Percentiles rank a stretch among this genome's conserved stretches.
These are phyloP conservation scores for Candida mesenterica DNA, from an alignment of 1,139 yeast species.

Conservation along the genomic window DNA sequence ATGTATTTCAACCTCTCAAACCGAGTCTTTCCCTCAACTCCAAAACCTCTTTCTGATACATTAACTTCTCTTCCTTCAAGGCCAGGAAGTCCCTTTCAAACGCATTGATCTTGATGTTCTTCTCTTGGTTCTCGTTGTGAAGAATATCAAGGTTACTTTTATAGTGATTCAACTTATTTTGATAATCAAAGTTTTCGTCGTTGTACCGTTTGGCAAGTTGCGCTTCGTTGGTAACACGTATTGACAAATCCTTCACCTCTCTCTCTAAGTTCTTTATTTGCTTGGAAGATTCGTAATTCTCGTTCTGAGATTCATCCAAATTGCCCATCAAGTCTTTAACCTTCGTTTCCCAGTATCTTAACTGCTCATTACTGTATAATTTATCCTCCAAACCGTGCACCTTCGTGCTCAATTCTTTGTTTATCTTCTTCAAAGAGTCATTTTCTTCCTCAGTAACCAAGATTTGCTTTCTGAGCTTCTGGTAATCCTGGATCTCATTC, in stretches of 20 bases:
- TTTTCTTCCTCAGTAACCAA: slow-evolving; percentile 43
- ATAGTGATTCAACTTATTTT: slow-evolving; percentile 40
- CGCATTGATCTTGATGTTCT: slow-evolving; percentile 34
- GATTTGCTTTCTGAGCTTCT: slow-evolving; percentile 36
- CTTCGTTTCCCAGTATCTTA: slow-evolving; percentile 46
- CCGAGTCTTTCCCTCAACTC: slow-evolving; percentile 53
- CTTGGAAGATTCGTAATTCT: slow-evolving; percentile 33
- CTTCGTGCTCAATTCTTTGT: slow-evolving; percentile 34
- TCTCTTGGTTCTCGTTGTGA: slow-evolving; percentile 42
- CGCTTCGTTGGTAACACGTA: slow-evolving; percentile 36
- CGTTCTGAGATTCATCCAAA: slow-evolving; percentile 31
- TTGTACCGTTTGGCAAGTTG: slow-evolving; percentile 42
- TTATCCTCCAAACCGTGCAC: slow-evolving; percentile 39
- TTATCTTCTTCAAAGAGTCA: slow-evolving; percentile 38
- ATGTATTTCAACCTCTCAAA: too few species aligned
- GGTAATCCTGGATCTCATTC: slow-evolving; percentile 37
- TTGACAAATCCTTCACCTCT: slow-evolving; percentile 35
- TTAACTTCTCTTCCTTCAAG: slow-evolving; percentile 51
- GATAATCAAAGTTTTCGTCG: slow-evolving; percentile 48
- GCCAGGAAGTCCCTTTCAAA: slow-evolving; percentile 43
- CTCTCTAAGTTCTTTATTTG: slow-evolving; percentile 32
- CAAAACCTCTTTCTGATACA: slow-evolving; percentile 63
- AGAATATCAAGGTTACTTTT: slow-evolving; percentile 35
- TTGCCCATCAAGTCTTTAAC: slow-evolving; percentile 29
- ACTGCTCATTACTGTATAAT: slow-evolving; percentile 45